Conservation (phyloP, 148 eudicot genomes). For the Pharnaceum exiguum region DNA sequence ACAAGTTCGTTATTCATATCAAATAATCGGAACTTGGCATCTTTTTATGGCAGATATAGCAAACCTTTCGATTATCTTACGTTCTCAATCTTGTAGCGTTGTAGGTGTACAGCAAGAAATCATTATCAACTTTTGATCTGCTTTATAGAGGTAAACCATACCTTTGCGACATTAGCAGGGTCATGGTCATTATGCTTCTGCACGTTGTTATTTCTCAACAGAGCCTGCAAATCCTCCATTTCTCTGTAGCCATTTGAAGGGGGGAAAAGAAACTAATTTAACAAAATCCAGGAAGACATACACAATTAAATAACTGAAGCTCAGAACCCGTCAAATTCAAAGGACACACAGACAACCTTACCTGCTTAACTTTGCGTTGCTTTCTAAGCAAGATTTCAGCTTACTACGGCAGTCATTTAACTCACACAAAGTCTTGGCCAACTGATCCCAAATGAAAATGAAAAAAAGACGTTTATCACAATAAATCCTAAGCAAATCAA, state of each 20-base stretch:
- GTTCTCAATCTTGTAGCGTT: no score
- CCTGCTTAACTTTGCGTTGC: conserved; percentile 56
- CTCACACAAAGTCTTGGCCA: conserved; percentile 43
- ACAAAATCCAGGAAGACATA: neutral
- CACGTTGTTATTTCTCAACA: conserved; percentile 24
- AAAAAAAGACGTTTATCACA: conserved; percentile 6
- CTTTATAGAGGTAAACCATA: conserved; percentile 3
- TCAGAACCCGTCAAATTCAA: neutral
- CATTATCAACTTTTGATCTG: neutral
- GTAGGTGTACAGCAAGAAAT: neutral
- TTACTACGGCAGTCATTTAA: conserved; percentile 58
- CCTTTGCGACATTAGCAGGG: conserved; percentile 47
- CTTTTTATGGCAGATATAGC: no score
- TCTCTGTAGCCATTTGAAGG: conserved; percentile 47
- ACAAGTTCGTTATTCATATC: neutral
- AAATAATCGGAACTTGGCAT: neutral
- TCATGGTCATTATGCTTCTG: conserved; percentile 22
- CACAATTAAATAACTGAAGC: neutral
- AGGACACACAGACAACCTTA: conserved; percentile 17
- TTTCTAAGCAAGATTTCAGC: conserved; percentile 61
- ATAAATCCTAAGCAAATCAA: no score
- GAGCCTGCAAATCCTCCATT: conserved; percentile 46
- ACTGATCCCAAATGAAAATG: conserved; percentile 30
- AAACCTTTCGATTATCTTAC: neutral
- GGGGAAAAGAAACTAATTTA: neutral